Conservation (phyloP, 176 grass and related monocot genomes). For the Phyllostachys edulis region DNA sequence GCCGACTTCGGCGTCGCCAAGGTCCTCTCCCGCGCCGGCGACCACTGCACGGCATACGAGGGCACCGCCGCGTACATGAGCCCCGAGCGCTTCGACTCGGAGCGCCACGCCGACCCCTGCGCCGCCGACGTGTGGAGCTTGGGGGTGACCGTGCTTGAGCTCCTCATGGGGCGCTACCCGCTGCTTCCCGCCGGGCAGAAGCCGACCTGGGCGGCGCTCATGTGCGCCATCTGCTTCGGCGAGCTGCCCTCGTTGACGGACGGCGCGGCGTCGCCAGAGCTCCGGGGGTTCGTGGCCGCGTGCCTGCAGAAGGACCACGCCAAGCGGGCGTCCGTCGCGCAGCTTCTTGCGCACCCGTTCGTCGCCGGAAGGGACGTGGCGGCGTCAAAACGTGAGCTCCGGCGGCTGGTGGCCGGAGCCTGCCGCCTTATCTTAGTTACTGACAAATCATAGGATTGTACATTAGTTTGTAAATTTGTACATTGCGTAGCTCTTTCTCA, state of each 20-base stretch:
- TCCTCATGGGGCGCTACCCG: conserved; percentile 48
- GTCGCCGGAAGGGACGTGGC: conserved; percentile 24
- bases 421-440: neutral
- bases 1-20: conserved; percentile 54
- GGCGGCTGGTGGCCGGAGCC: conserved; percentile 25
- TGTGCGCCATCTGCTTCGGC: conserved; percentile 60
- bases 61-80: conserved; percentile 62
- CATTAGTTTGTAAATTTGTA: neutral
- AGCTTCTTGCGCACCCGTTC: conserved; percentile 54
- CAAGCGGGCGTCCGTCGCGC: conserved; percentile 28
- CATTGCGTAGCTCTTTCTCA: neutral
- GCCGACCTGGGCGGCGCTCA: conserved; percentile 55
- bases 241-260: conserved; percentile 20
- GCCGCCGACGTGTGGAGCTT: conserved; percentile 58
- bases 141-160: conserved; percentile 44
- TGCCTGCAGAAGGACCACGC: conserved; percentile 50
- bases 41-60: conserved; percentile 28
- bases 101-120: conserved; percentile 35
- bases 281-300: conserved; percentile 29
- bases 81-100: conserved; percentile 50
- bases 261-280: conserved; percentile 26
- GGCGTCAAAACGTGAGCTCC: conserved; percentile 27
- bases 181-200: conserved; percentile 45
- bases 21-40: conserved; percentile 30
- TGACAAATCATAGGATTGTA: neutral